Percentiles rank a stretch among this genome's conserved stretches.
Evolutionary conservation across 371 early-diverging fungal species (phyloP).

Genomic region (Syncephalastrum racemosum): DNA sequence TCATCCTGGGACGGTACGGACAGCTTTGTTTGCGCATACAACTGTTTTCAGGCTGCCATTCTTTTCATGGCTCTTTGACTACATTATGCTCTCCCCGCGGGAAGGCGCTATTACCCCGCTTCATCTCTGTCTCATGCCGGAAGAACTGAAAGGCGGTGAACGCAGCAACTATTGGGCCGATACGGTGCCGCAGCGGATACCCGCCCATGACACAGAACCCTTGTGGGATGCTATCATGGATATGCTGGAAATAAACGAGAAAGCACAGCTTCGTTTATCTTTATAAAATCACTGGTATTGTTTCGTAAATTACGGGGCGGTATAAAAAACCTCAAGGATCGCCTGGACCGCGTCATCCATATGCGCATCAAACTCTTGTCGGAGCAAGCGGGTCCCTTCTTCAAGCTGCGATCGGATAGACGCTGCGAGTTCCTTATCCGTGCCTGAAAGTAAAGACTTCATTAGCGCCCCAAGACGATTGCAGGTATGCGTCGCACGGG

Average conservation of each 20-base stretch:
- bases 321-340: conserved; percentile 10
- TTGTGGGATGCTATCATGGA: no score
- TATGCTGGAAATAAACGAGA: no score
- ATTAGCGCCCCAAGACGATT: no score
- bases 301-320: no score
- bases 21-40: conserved; percentile 37
- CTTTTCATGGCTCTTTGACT: conserved; percentile 27
- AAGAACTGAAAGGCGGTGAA: background rate
- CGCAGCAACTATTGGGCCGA: conserved; percentile 16
- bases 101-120: conserved; percentile 43
- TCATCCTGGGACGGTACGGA: conserved; percentile 49
- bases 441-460: no score
- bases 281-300: no score
- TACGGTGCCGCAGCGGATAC: conserved; percentile 9
- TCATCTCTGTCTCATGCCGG: conserved; percentile 22
- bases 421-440: no score
- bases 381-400: background rate
- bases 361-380: conserved; percentile 13
- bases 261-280: no score
- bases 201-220: background rate
- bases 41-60: conserved; percentile 27
- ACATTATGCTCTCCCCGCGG: conserved; percentile 41
- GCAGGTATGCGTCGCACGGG: no score
- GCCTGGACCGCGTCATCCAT: conserved; percentile 13
- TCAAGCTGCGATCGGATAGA: no score